Evolutionary conservation across 2,329 filamentous ascomycete genomes (phyloP), one percentile per base, ranked within the genome.

Genomic region (Capronia americana): DNA sequence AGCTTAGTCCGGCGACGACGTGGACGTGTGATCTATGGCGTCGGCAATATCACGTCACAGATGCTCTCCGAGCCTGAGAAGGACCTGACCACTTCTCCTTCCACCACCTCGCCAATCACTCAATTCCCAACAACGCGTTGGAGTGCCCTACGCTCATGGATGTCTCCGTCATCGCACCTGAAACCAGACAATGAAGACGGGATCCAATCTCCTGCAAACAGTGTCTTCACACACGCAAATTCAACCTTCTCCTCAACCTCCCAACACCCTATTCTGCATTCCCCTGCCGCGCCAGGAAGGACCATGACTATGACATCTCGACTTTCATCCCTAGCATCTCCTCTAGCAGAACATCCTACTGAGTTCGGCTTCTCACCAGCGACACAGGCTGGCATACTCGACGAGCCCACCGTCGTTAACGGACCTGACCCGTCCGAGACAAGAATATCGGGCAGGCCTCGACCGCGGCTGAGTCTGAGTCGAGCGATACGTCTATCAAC

Each of bases 211-310:
- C 38, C 55, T 8, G 53, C 62, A 30, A 64, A 64, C 32, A 64
- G 62, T 48, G 59, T 62, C 24, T 62, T 64, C 32, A 23, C 41
- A 12, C 55, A 57, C 26, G 51, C 61, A 17, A 30, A 24, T 32
- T 61, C 61, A 11, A 48, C 57, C 28, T 54, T 61, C 53, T 64
- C 65, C 12, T 60, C 57, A 32, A 53, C 61, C 24, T 64, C 65
- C 12, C 65, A 60, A 46, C 57, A 61, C 26, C 65, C 65, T 23
- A 61, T 64, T 30, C 61, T 67, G 12, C 38, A 32, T n/a, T 61
- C 56, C 1, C 51, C 54, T 17, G 28, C 44, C 20, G 54, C 61
- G n/a, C 56, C 65, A 26, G 58, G 63, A 54, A 32, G 58, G 20
- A 51, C 58, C 46, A 61, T 61, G 58, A 61, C 58, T 8, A 61